Evolutionary conservation across 805 yeast genomes (phyloP).

Genomic region (Cyberlindnera xylosilytica): DNA sequence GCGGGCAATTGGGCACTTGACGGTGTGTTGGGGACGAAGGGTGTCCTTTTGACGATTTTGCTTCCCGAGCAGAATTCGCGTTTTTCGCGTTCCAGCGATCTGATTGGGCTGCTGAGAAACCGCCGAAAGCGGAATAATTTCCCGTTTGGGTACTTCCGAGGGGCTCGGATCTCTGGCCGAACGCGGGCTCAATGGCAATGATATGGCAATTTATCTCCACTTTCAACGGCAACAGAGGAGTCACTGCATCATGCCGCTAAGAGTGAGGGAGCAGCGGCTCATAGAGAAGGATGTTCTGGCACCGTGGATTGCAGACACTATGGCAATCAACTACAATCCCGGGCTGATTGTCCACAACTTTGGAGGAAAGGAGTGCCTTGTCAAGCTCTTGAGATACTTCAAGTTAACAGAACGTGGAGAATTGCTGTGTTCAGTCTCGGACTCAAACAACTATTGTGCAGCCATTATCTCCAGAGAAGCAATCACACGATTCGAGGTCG

Average conservation of each 20-base stretch:
- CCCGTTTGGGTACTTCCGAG: neutral
- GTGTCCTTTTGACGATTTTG: no score
- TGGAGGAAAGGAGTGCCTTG: neutral
- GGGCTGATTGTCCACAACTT: constrained; percentile 1
- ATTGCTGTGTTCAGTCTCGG: neutral
- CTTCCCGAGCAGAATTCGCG: neutral
- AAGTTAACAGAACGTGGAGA: neutral
- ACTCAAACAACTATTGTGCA: neutral
- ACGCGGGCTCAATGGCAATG: no score
- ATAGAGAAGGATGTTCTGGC: constrained; percentile 4
- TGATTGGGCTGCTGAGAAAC: neutral
- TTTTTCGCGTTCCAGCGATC: neutral
- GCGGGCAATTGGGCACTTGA: constrained; percentile 1
- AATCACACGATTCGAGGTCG: neutral
- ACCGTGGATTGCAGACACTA: neutral
- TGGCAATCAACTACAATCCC: neutral
- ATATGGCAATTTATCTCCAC: no score
- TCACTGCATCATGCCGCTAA: no score
- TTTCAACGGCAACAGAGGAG: no score
- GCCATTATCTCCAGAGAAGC: neutral
- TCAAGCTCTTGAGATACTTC: neutral
- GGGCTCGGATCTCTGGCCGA: no score
- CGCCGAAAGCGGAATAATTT: neutral
- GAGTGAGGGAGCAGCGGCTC: neutral
- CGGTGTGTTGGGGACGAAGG: neutral